Evolutionary conservation across 2,329 filamentous ascomycete genomes (phyloP).

Genomic region (Lasiodiplodia hormozganensis): DNA sequence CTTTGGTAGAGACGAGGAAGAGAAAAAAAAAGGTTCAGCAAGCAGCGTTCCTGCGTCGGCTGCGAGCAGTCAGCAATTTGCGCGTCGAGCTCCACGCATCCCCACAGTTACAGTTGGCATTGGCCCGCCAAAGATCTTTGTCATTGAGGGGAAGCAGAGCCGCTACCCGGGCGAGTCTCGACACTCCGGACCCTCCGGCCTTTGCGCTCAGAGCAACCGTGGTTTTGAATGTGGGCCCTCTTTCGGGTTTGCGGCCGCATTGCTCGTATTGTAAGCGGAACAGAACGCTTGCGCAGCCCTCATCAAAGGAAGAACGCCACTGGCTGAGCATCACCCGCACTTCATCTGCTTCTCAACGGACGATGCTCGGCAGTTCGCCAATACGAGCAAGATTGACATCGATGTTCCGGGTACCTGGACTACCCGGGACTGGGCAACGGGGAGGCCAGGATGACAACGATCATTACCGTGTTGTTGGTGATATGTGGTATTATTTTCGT

Average conservation of each 20-base stretch:
- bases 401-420: conserved; percentile 19
- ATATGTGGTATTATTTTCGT: neutral
- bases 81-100: conserved; percentile 14
- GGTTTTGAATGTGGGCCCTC: conserved; percentile 17
- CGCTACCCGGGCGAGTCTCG: conserved; percentile 8
- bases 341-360: neutral
- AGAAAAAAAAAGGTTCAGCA: conserved; percentile 2
- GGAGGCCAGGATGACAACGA: neutral
- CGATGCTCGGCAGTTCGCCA: neutral
- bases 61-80: conserved; percentile 7
- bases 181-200: conserved; percentile 11
- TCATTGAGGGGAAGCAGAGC: conserved; percentile 17
- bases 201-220: conserved; percentile 18
- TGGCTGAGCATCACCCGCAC: conserved; percentile 5
- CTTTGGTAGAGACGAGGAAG: neutral
- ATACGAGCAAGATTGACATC: conserved; percentile 15
- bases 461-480: neutral
- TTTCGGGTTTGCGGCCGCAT: neutral
- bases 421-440: neutral
- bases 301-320: conserved; percentile 9
- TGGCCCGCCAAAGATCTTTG: conserved; percentile 16
- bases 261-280: conserved; percentile 4
- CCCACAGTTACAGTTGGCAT: conserved; percentile 13
- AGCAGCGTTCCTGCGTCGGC: conserved; percentile 9
- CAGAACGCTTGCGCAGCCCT: conserved; percentile 1